These are phyloP conservation scores for Amanita fuliginea DNA, from an alignment of 768 basidiomycete species.

Conservation along the genomic window DNA sequence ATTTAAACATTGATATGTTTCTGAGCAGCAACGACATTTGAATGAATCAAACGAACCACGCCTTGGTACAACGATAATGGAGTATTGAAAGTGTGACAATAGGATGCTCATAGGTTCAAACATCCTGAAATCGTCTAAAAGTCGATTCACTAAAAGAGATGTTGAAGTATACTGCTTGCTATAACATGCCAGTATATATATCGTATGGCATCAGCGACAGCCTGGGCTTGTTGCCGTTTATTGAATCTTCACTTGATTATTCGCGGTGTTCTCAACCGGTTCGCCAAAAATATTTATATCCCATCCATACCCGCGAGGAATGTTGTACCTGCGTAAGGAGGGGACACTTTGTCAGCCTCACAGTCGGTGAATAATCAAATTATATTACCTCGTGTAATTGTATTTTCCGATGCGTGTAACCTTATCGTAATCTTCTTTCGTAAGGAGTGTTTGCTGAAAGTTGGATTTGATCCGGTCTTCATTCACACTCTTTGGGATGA, in stretches of 20 bases:
- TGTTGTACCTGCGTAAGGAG: slow-evolving; percentile 36
- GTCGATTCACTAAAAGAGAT: too few species aligned
- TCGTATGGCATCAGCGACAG: neutral
- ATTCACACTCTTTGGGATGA: slow-evolving; percentile 79
- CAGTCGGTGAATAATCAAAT: neutral
- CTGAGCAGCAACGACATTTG: neutral
- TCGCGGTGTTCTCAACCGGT: slow-evolving; percentile 37
- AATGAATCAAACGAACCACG: too few species aligned
- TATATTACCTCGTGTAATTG: slow-evolving; percentile 30
- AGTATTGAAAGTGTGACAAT: too few species aligned
- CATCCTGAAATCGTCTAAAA: too few species aligned
- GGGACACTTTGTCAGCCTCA: neutral
- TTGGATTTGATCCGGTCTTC: slow-evolving; percentile 64
- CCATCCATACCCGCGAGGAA: slow-evolving; percentile 57
- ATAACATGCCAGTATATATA: too few species aligned
- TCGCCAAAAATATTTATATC: slow-evolving; percentile 65
- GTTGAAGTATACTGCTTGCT: too few species aligned
- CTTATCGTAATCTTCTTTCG: slow-evolving; percentile 54
- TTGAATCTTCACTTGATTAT: slow-evolving; percentile 21
- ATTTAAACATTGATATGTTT: neutral
- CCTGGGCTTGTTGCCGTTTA: neutral
- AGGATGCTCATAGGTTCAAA: too few species aligned
- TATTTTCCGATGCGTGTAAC: slow-evolving; percentile 38
- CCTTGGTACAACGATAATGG: neutral
- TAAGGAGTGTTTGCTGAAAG: slow-evolving; percentile 64